These are phyloP conservation scores for Rhodosorus marinus DNA, from an alignment of 23 red algal genomes.

Conservation along the genomic window DNA sequence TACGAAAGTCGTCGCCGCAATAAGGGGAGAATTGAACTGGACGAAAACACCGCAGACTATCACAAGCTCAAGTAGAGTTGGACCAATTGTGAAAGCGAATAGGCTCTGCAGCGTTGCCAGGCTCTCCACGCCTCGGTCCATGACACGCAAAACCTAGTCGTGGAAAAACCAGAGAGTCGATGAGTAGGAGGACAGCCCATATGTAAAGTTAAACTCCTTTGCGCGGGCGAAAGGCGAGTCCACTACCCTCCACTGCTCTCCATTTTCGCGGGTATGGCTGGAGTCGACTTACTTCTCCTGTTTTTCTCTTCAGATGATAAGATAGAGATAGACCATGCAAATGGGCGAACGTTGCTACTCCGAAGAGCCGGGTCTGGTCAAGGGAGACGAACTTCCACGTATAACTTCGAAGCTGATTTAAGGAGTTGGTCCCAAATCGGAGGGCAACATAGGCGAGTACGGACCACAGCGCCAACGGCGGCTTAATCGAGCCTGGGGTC, in stretches of 20 bases:
- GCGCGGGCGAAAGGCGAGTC: no score
- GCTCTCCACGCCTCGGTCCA: slow-evolving; percentile 49
- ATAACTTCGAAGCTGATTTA: slow-evolving; percentile 8
- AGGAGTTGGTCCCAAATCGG: background rate
- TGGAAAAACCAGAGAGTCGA: no score
- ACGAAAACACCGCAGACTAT: slow-evolving; percentile 62
- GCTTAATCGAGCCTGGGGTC: no score
- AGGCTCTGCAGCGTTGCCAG: slow-evolving; percentile 33
- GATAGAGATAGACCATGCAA: slow-evolving; percentile 46
- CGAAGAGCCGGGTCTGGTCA: slow-evolving; percentile 21
- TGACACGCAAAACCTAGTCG: slow-evolving; percentile 53
- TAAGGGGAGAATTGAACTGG: slow-evolving; percentile 4
- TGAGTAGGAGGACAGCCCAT: no score
- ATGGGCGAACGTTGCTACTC: slow-evolving; percentile 31
- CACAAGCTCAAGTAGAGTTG: slow-evolving; percentile 49
- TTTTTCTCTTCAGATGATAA: slow-evolving; percentile 41
- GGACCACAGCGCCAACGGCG: no score
- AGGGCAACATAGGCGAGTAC: slow-evolving; percentile 1
- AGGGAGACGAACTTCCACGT: slow-evolving; percentile 15
- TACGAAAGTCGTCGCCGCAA: slow-evolving; percentile 7
- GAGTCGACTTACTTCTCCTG: no score
- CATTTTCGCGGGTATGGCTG: no score
- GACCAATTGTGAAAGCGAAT: slow-evolving; percentile 53
- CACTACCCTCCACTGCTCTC: no score
- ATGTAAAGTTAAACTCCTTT: no score